Evolutionary conservation across 2,329 filamentous ascomycete species (phyloP).

Genomic region (Pseudogymnoascus pannorum): DNA sequence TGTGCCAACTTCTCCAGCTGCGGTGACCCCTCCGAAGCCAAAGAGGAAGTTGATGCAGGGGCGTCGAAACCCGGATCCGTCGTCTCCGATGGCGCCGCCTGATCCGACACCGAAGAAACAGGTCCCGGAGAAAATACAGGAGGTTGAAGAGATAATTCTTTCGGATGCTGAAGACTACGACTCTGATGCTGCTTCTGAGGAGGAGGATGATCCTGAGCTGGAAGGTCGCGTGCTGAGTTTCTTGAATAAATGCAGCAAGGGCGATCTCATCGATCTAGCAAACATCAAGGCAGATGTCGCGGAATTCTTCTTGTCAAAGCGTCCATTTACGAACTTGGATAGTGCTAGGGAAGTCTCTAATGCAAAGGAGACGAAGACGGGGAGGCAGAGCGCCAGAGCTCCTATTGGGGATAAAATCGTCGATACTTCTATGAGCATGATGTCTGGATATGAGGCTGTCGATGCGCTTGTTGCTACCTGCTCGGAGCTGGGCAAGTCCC

Average conservation of each 20-base stretch:
- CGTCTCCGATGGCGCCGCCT: conserved; percentile 18
- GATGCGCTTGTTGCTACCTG: conserved; percentile 74
- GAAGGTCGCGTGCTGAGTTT: conserved; percentile 62
- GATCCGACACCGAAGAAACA: conserved; percentile 20
- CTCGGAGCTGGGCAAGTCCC: conserved; percentile 61
- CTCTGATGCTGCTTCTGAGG: conserved; percentile 22
- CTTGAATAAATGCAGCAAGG: conserved; percentile 70
- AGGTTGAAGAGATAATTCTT: conserved; percentile 8
- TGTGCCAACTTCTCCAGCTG: conserved; percentile 8
- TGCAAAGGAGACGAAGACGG: conserved; percentile 38
- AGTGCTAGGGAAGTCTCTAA: conserved; percentile 59
- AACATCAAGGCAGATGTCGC: conserved; percentile 64
- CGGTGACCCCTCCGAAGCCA: conserved; percentile 23
- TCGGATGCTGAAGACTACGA: conserved; percentile 26
- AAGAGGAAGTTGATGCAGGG: conserved; percentile 29
- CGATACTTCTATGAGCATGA: conserved; percentile 64
- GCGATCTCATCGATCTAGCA: conserved; percentile 76
- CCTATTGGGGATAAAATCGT: conserved; percentile 60
- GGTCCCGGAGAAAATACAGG: conserved; percentile 13
- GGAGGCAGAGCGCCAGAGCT: conserved; percentile 39
- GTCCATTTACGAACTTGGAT: conserved; percentile 64
- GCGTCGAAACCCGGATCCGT: conserved; percentile 21
- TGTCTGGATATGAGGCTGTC: conserved; percentile 72
- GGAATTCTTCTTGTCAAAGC: conserved; percentile 59
- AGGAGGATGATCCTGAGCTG: conserved; percentile 37